A percentile compares a stretch with the other conserved stretches of the same genome.
These are phyloP conservation scores for Luffa aegyptiaca DNA, from an alignment of 306 rosid species.

Conservation along the genomic window DNA sequence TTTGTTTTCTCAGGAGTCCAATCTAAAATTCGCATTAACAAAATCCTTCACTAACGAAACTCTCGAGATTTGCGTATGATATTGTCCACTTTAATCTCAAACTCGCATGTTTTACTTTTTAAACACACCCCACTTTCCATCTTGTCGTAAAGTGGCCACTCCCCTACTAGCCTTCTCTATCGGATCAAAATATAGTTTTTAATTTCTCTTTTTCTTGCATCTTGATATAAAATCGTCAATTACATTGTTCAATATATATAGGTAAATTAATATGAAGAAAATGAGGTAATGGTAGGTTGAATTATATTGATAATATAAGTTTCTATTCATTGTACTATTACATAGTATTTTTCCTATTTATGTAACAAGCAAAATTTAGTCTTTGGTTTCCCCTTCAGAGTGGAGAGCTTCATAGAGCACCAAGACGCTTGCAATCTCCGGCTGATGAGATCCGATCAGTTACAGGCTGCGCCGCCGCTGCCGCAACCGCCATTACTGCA, in stretches of 20 bases:
- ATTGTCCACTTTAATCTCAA: neutral
- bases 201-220: too few species aligned
- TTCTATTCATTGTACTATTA: neutral
- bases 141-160: neutral
- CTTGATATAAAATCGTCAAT: neutral
- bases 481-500: constrained; percentile 30
- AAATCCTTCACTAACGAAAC: too few species aligned
- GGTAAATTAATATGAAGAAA: neutral
- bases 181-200: too few species aligned
- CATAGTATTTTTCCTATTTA: neutral
- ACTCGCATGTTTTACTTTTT: neutral
- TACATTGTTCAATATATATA: neutral
- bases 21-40: too few species aligned
- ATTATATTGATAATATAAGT: neutral
- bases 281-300: neutral
- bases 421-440: constrained; percentile 74
- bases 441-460: constrained; percentile 33
- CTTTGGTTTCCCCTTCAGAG: constrained; percentile 28
- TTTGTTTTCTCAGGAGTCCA: too few species aligned
- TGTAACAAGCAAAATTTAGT: neutral
- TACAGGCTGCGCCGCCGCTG: constrained; percentile 20
- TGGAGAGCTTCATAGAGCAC: constrained; percentile 96
- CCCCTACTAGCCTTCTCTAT: too few species aligned
- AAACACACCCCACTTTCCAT: neutral
- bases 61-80: too few species aligned